Base-by-base conservation (phyloP, 106 monocot genomes). In the Dioscorea zingiberensis region DNA sequence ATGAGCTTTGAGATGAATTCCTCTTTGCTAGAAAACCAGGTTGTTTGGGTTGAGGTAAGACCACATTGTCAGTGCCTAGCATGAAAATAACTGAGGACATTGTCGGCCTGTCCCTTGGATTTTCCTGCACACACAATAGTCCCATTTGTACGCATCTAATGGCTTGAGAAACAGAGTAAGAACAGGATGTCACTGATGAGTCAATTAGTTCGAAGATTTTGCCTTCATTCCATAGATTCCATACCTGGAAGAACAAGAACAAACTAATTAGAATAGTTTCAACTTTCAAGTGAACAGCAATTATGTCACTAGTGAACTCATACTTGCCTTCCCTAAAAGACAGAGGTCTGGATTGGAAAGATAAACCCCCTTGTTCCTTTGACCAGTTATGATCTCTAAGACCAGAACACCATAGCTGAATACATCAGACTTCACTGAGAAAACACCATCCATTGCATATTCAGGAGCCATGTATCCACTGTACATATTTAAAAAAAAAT, bases 381-480 rank as follows among this genome's bases (percentile, higher is more conserved):
- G 71, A 1, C 80, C 80, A 48, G 62, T 80, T 4, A 80, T 30
- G 10, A 80, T 80, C 54, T 80, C 80, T 13, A 80, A 56, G 1
- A 75, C 54, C 7, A 80, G 32, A 14, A 80, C 80, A 1, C 74
- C 80, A 16, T 71, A 80, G 54, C 80, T 80, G 45, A 71, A 80
- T 4, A 80, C 71, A 57, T 80, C 80, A 13, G 80, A 80, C 13
- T 80, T 80, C 55, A 75, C 48, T 2, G 80, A 80, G 55, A 80
- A 75, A 1, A 75, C 46, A 26, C 80, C 75, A 27, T 80, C 54
- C 66, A 80, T 74, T 7, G 71, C 74, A 47, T 80, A 80, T 28
- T 80, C 80, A 18, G 75, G 80, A 29, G 75, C 70, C 75, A 80
- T 80, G 27, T 80, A 80, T 15, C 80, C 80, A 27, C 80, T 80